Conservation (phyloP, 805 yeast genomes). For the Suhomyces prunicola region DNA sequence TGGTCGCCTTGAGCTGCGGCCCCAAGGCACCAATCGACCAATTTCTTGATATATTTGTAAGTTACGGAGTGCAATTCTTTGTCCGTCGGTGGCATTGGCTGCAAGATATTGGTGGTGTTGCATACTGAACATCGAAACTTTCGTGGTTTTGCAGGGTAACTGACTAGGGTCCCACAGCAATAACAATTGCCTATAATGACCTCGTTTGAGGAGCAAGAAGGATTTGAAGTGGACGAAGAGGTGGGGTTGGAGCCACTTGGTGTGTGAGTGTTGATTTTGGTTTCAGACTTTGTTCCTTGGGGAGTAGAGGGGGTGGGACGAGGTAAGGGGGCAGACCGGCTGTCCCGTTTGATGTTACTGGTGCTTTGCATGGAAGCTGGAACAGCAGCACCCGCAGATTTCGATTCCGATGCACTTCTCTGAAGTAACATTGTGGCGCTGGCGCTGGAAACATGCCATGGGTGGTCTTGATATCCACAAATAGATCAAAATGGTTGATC, state of each 20-base stretch:
- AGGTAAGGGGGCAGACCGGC: neutral
- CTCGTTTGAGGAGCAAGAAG: neutral
- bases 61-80: conserved; percentile 18
- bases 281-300: neutral
- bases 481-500: neutral
- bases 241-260: neutral
- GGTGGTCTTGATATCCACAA: neutral
- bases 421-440: neutral
- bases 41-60: conserved; percentile 26
- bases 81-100: conserved; percentile 4
- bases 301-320: neutral
- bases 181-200: conserved; percentile 26
- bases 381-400: neutral
- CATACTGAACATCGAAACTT: conserved; percentile 64
- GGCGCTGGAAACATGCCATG: neutral
- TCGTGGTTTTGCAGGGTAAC: conserved; percentile 23
- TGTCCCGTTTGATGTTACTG: neutral
- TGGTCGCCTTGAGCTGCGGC: conserved; percentile 13
- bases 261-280: neutral
- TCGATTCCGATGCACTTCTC: neutral
- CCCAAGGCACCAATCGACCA: conserved; percentile 33
- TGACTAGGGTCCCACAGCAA: conserved; percentile 37
- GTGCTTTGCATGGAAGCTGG: neutral
- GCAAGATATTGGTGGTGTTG: conserved; percentile 42
- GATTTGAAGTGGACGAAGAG: neutral